These are phyloP conservation scores for Amanita pseudoporphyria DNA, from an alignment of 768 basidiomycete species.

Conservation along the genomic window DNA sequence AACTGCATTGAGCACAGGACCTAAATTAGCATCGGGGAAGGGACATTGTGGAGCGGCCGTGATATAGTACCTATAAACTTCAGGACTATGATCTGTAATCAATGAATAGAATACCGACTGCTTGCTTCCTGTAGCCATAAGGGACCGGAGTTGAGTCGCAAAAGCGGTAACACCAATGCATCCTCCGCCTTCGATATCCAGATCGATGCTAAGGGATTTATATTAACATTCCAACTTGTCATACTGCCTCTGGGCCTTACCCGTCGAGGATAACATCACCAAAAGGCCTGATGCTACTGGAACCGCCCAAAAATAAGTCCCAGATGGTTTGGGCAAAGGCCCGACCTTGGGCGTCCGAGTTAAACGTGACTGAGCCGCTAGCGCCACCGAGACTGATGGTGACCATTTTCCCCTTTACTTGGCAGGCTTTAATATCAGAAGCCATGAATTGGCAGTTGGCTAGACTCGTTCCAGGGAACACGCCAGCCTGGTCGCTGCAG, in stretches of 20 bases:
- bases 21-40: conserved; percentile 51
- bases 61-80: conserved; percentile 35
- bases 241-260: conserved; percentile 18
- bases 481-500: conserved; percentile 33
- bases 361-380: conserved; percentile 41
- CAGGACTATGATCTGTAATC: not conserved
- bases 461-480: conserved; percentile 47
- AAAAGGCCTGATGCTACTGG: conserved; percentile 48
- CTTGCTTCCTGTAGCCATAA: conserved; percentile 38
- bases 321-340: conserved; percentile 51
- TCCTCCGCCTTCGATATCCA: conserved; percentile 56
- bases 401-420: conserved; percentile 42
- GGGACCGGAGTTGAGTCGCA: conserved; percentile 33
- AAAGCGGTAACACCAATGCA: conserved; percentile 37
- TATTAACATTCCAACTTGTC: not conserved
- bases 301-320: conserved; percentile 61
- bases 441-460: conserved; percentile 50
- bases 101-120: conserved; percentile 19
- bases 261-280: conserved; percentile 57
- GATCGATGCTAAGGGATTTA: conserved; percentile 32
- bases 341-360: conserved; percentile 38
- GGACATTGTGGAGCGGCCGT: conserved; percentile 49
- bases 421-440: conserved; percentile 46
- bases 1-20: conserved; percentile 43
- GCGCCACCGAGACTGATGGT: conserved; percentile 44